phyloP scores from a whole-genome alignment of 495 filamentous ascomycete species.

The Talaromyces proteolyticus region DNA sequence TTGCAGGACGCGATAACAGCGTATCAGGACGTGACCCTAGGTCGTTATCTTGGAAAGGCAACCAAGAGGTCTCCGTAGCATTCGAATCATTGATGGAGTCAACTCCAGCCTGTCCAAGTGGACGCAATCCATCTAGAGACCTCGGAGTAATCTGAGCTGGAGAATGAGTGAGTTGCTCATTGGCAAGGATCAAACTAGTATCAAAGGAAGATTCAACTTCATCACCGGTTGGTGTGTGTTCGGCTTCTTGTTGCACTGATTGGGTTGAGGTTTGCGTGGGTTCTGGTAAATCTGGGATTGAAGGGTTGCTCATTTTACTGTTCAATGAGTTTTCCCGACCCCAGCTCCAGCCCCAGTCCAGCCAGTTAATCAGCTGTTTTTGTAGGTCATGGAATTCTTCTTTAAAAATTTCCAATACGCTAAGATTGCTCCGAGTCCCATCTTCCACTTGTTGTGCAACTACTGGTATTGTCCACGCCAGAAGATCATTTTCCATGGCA shows the following conservation, averaged over 20 bases:
- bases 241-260: not conserved
- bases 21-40: constrained; percentile 35
- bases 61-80: not conserved
- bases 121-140: constrained; percentile 23
- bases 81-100: not conserved
- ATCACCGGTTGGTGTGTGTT: not conserved
- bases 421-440: constrained; percentile 34
- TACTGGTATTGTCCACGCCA: constrained; percentile 41
- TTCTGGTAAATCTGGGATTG: not conserved
- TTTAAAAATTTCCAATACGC: constrained; percentile 30
- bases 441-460: constrained; percentile 36
- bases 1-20: constrained; percentile 34
- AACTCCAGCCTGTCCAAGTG: constrained; percentile 19
- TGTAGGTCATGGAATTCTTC: constrained; percentile 27
- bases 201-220: constrained; percentile 8
- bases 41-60: constrained; percentile 9
- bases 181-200: constrained; percentile 24
- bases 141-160: constrained; percentile 31
- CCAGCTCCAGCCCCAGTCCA: constrained; percentile 20
- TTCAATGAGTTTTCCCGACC: constrained; percentile 11
- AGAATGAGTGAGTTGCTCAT: constrained; percentile 32
- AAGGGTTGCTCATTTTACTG: not conserved
- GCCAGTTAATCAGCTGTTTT: constrained; percentile 25
- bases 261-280: not conserved
- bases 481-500: constrained; percentile 40